phyloP scores from a whole-genome alignment of 108 stramenopile genomes.

The Skeletonema costatum region DNA sequence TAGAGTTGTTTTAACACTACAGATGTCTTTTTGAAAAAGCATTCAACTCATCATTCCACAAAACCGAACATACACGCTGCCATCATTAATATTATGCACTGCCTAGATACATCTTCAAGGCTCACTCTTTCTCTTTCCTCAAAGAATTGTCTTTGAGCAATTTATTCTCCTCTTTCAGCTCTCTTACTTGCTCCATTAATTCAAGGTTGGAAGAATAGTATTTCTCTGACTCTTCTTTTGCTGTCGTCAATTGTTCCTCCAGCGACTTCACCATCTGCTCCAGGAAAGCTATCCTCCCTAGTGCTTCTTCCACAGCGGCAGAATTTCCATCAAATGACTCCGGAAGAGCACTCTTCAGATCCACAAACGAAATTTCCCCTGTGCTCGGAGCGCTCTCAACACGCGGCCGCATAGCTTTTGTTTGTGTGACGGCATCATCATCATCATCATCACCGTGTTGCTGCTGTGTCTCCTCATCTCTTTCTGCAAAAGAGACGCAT shows the following conservation, averaged over 20 bases:
- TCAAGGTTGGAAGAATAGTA: slow-evolving; percentile 47
- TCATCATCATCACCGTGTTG: background rate
- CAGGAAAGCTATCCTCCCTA: slow-evolving; percentile 44
- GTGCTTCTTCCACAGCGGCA: slow-evolving; percentile 21
- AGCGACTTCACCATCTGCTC: slow-evolving; percentile 47
- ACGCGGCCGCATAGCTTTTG: background rate
- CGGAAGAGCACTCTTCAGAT: slow-evolving; percentile 11
- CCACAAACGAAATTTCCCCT: slow-evolving; percentile 21
- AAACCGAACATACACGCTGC: background rate
- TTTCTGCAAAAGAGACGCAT: background rate
- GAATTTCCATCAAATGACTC: background rate
- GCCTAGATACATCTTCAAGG: background rate
- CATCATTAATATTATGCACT: background rate
- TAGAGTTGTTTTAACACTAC: background rate
- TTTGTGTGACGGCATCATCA: background rate
- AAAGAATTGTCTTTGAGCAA: slow-evolving; percentile 36
- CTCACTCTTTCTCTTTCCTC: background rate
- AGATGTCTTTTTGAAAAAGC: background rate
- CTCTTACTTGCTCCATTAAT: slow-evolving; percentile 63
- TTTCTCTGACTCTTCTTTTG: slow-evolving; percentile 49
- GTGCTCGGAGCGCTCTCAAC: background rate
- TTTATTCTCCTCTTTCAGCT: slow-evolving; percentile 50
- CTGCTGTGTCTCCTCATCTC: background rate
- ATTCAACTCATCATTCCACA: background rate
- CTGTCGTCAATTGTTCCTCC: slow-evolving; percentile 45